These are phyloP conservation scores for Talaromyces rugulosus DNA, from an alignment of 2,329 filamentous ascomycete species.

Conservation along the genomic window DNA sequence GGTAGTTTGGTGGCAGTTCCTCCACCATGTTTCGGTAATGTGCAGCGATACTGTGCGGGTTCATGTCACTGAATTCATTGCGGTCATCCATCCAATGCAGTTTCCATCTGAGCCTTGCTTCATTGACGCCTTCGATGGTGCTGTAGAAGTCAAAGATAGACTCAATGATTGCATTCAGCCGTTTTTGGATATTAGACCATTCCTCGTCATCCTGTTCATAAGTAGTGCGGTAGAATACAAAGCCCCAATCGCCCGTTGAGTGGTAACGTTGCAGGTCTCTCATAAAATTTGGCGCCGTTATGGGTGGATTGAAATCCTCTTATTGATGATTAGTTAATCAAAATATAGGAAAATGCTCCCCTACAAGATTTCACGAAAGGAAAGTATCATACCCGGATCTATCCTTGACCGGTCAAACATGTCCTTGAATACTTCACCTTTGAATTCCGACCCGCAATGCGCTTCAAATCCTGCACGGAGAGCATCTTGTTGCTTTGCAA, in stretches of 20 bases:
- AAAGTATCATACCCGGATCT: not conserved
- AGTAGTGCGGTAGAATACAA: slow-evolving; percentile 5
- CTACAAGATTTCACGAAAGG: not conserved
- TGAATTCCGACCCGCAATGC: slow-evolving; percentile 10
- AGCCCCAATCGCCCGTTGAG: slow-evolving; percentile 1
- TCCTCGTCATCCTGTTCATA: slow-evolving; percentile 2
- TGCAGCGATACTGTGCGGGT: not conserved
- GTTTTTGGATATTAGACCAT: slow-evolving; percentile 1
- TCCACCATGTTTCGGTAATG: slow-evolving; percentile 1
- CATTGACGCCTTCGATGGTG: slow-evolving; percentile 1
- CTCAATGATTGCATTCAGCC: not conserved
- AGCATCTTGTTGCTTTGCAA: slow-evolving; percentile 7
- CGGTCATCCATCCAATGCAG: slow-evolving; percentile 6
- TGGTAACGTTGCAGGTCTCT: not conserved
- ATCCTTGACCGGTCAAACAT: not conserved
- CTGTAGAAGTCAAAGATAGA: slow-evolving; percentile 7
- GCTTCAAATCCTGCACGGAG: slow-evolving; percentile 7
- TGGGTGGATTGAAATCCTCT: not conserved
- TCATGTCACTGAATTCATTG: not conserved
- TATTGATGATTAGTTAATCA: not conserved
- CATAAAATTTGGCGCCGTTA: not conserved
- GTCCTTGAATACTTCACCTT: slow-evolving; percentile 5
- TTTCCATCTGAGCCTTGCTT: slow-evolving; percentile 7
- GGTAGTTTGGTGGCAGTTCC: slow-evolving; percentile 2
- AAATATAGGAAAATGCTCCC: too few species aligned